Percentiles rank a stretch among this genome's conserved stretches.
phyloP scores from a whole-genome alignment of 2,329 filamentous ascomycete species.

The Periglandula ipomoeae region DNA sequence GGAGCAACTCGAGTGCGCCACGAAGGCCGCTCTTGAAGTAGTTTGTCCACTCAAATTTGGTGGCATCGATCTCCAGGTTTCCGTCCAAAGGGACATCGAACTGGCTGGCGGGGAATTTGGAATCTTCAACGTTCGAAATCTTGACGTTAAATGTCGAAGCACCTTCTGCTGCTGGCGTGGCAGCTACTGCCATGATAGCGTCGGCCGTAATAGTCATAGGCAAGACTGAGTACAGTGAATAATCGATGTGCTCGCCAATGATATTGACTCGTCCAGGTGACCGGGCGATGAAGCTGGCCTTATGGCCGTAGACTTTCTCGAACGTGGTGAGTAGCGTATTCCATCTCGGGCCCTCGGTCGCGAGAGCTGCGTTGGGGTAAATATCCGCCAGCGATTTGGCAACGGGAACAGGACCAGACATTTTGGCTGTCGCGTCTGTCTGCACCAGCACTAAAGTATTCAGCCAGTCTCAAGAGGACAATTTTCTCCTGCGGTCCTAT shows the following conservation, averaged over 20 bases:
- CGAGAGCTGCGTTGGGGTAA: slow-evolving; percentile 66
- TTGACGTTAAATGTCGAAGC: slow-evolving; percentile 56
- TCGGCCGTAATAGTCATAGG: slow-evolving; percentile 94
- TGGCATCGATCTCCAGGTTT: slow-evolving; percentile 72
- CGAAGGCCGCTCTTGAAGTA: slow-evolving; percentile 92
- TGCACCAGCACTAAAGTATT: no score
- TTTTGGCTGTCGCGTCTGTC: no score
- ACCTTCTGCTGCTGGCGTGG: slow-evolving; percentile 38
- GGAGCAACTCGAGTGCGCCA: slow-evolving; percentile 71
- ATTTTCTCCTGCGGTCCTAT: not conserved
- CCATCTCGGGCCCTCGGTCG: slow-evolving; percentile 66
- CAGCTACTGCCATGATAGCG: slow-evolving; percentile 71
- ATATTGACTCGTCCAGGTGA: slow-evolving; percentile 96
- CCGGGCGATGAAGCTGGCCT: slow-evolving; percentile 73
- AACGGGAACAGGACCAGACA: slow-evolving; percentile 60
- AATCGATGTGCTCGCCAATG: slow-evolving; percentile 98
- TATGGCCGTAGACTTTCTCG: slow-evolving; percentile 56
- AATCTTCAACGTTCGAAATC: slow-evolving; percentile 68
- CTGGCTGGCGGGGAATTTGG: slow-evolving; percentile 66
- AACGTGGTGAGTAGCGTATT: slow-evolving; percentile 64
- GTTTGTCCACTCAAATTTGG: slow-evolving; percentile 88
- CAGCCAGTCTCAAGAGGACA: not conserved
- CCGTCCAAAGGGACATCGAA: slow-evolving; percentile 60
- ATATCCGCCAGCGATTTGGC: slow-evolving; percentile 70
- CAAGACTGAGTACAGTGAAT: slow-evolving; percentile 90